Base-by-base conservation (phyloP, 179 eudicot species). In the Beta macrorhiza region DNA sequence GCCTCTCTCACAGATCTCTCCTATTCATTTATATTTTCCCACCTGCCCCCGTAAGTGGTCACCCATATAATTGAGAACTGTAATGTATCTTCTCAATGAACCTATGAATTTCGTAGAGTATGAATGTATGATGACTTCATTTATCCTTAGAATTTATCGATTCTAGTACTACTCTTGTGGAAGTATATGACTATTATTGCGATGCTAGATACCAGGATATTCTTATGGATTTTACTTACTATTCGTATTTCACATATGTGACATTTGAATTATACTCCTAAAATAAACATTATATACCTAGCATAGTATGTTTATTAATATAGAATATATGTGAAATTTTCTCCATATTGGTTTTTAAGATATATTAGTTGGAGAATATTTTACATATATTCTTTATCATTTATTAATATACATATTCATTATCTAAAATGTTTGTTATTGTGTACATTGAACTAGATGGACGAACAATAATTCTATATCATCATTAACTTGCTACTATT, bases 1-100 rank as follows among this genome's bases (percentile, higher is more conserved):
- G 74, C 87, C 85, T 68, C 76, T 82, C 73, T 71, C 78, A 82
- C 85, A 85, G 83, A 86, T 86, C 80, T 83, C 82, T 83, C 84
- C 52, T 65, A 45, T 1, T 51, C 62, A 65, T 19, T n/a, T 10
- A 68, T 12, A 44, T 67, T 42, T 42, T 76, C 74, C 74, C 76
- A 76, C 70, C 68, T 62, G 47, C 82, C 70, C 70, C 83, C 72
- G 67, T 67, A 72, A 32, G 72, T 77, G 75, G 74, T 79, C 78
- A 81, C 75, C 58, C 42, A 37, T 22, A 58, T 58, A 55, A 58
- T 64, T 80, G 47, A 75, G 79, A 62, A 25, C 45, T 75, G 75
- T 20, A 16, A 29, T 47, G 25, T 64, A 16, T 67, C 15, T 22
- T 22, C 19, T 58, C 80, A 42, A 75, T 75, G 37, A 75, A 75